Base-by-base conservation (phyloP, 805 yeast genomes). In the Saccharomycopsis vini region DNA sequence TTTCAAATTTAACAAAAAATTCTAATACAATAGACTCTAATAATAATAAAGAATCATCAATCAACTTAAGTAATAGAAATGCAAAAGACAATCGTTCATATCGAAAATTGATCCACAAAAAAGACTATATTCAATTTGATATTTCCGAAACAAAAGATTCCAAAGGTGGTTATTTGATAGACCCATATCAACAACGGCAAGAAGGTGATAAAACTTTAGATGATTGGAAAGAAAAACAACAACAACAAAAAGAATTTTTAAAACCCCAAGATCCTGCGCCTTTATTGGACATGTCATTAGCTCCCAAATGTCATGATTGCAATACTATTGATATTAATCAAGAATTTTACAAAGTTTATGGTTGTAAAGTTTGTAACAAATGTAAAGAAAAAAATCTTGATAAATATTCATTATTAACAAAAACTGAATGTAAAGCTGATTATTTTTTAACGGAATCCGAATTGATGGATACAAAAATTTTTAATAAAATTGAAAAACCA, bases 361-460 rank as follows among this genome's bases (percentile, higher is more conserved):
- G 69, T 15, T 65, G 81, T 23, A 68, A 85, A 12, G 96, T 89
- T 6, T 92, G 99, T 60, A 74, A 81, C 40, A 67, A 72, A 41
- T 92, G 98, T 61, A 77, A 76, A 28, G 76, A 75, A 53, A 69
- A 71, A 46, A 62, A 64, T 19, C 95, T 96, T 0, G 95, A 92
- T 32, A 92, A 92, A 56, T 92, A 90, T 59, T 76, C 97, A 0
- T 62, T 92, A 18, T 63, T 92, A 41, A 92, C 99, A 5, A 92
- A 92, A 62, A 92, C 99, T 0, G 99, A 92, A 62, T 88, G 96
- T 60, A 75, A 79, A 33, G 90, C 84, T 53, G 99, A 92, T 63
- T 92, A 92, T 59, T 72, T 92, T 34, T 61, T 92, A 23, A 92
- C 99, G 0, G 98, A 92, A 39, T 92, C 97, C 0, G 98, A 92